phyloP scores from a whole-genome alignment of 169 alveolate species.

The Plasmodium fragile region DNA sequence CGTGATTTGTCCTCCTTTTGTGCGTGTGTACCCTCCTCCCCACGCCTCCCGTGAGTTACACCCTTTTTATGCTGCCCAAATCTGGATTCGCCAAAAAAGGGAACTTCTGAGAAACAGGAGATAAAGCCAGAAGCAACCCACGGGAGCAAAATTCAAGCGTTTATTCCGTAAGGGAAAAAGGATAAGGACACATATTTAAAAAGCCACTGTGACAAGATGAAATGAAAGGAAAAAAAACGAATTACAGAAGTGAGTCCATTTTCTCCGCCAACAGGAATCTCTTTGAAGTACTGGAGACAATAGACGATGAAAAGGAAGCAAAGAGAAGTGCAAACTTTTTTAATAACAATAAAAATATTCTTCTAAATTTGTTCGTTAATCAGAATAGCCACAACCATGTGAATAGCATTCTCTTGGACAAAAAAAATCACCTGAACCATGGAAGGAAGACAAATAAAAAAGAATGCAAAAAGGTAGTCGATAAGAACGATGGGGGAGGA shows the following conservation, averaged over 20 bases:
- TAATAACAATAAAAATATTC: slow-evolving; percentile 53
- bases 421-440: background rate
- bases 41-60: background rate
- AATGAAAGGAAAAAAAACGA: slow-evolving; percentile 62
- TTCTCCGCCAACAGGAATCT: slow-evolving; percentile 18
- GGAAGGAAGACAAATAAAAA: background rate
- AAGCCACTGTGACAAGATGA: slow-evolving; percentile 44
- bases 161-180: background rate
- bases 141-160: background rate
- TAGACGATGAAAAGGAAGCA: slow-evolving; percentile 73
- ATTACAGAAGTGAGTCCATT: slow-evolving; percentile 62
- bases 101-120: background rate
- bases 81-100: background rate
- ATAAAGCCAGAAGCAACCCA: background rate
- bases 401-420: background rate
- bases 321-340: slow-evolving; percentile 61
- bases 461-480: background rate
- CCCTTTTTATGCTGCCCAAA: background rate
- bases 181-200: background rate
- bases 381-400: slow-evolving; percentile 21
- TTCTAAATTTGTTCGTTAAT: slow-evolving; percentile 38
- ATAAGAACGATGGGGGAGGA: background rate
- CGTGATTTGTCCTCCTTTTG: background rate
- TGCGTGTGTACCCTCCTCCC: background rate
- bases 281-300: slow-evolving; percentile 49